A percentile compares a stretch with the other conserved stretches of the same genome.
These are phyloP conservation scores for Spathaspora sp. DNA, from an alignment of 805 yeast species.

Conservation along the genomic window DNA sequence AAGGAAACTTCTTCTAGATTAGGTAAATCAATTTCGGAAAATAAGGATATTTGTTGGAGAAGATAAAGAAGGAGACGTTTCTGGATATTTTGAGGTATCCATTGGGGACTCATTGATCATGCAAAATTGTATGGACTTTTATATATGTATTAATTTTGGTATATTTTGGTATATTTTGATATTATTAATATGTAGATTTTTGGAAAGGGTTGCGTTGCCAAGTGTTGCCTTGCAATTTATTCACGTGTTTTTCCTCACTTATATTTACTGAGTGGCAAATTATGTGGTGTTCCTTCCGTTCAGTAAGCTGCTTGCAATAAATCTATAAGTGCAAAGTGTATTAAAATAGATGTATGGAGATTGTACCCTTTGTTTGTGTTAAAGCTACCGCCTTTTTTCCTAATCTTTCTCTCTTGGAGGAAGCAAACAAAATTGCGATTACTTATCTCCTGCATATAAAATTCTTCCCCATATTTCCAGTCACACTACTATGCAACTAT, in stretches of 20 bases:
- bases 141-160: not conserved
- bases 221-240: no score
- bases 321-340: no score
- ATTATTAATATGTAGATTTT: not conserved
- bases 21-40: slow-evolving; percentile 77
- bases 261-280: no score
- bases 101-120: slow-evolving; percentile 32
- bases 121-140: not conserved
- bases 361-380: not conserved
- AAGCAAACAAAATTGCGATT: not conserved
- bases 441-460: not conserved
- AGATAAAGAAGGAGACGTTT: slow-evolving; percentile 76
- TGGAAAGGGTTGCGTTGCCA: not conserved
- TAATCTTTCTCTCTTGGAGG: not conserved
- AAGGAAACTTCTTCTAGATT: slow-evolving; percentile 74
- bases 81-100: slow-evolving; percentile 87
- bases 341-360: not conserved
- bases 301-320: no score
- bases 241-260: no score
- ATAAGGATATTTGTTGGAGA: slow-evolving; percentile 74
- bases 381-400: not conserved
- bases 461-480: not conserved
- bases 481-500: not conserved
- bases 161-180: not conserved
- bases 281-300: no score